Evolutionary conservation across 148 eudicot species (phyloP), one percentile per base, ranked within the genome.

Genomic region (Fagopyrum homotropicum): DNA sequence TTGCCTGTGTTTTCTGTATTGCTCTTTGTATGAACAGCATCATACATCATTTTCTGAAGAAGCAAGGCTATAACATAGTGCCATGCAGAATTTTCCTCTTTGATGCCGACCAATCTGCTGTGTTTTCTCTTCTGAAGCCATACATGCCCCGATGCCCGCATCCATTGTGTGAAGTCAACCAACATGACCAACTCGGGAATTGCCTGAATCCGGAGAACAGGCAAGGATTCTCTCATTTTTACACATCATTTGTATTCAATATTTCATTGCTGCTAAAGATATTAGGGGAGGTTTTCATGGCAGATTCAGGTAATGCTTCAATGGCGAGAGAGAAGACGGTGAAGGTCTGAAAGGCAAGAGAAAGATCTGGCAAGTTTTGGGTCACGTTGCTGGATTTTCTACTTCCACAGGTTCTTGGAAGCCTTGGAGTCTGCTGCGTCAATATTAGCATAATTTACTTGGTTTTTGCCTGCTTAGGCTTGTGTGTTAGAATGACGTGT

Each of bases 321-420:
- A 35, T 35, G 40, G 40, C 40, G 40, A 35, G 40, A 35, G 40
- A 35, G 69, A 12, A 5, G 44, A 7, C 8, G 40, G 10, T 7
- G 12, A 71, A 60, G 15, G 55, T 72, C 16, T 7, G 8, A 2
- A 43, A 17, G 74, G 8, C 14, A 22, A 50, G 77, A 45, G 79
- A 81, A 78, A 83, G 77, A 22, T 75, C 73, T 49, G 90, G 90
- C 85, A 85, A 87, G 88, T 82, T 26, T 44, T 9, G 16, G 17
- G 77, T 73, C 79, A 73, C 71, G 60, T 78, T 78, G 83, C 85
- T 76, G 88, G 86, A 83, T 81, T 79, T 30, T 77, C 81, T 80
- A 77, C 72, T 30, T 77, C 81, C 80, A 77, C 72, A 61, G 35
- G 55, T 48, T 12, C 14, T 19, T 63, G 43, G 40, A 60, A 60